Conservation (phyloP, 2,329 filamentous ascomycete species). For the Akanthomyces muscarius region DNA sequence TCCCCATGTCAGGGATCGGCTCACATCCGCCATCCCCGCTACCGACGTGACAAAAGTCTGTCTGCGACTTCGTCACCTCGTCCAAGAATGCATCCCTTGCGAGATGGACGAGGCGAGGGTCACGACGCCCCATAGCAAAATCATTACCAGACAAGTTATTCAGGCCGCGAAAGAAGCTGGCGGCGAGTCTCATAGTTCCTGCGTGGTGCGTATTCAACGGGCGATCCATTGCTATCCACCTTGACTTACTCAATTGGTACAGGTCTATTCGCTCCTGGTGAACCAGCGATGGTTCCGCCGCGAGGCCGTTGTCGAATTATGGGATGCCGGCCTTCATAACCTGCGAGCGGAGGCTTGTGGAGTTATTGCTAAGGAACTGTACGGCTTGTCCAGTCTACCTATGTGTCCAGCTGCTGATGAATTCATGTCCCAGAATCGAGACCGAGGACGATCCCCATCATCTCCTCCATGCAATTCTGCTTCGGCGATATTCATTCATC, state of each 20-base stretch:
- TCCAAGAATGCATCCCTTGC: slow-evolving; percentile 85
- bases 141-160: slow-evolving; percentile 79
- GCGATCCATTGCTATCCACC: too few relatives aligned
- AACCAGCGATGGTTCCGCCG: slow-evolving; percentile 69
- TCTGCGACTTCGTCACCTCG: slow-evolving; percentile 81
- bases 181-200: slow-evolving; percentile 66
- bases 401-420: neutral
- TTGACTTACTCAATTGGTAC: neutral
- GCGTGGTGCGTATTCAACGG: slow-evolving; percentile 52
- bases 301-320: slow-evolving; percentile 77
- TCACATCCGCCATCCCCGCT: slow-evolving; percentile 66
- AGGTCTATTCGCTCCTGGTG: slow-evolving; percentile 73
- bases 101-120: slow-evolving; percentile 76
- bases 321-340: slow-evolving; percentile 83
- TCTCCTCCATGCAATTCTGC: slow-evolving; percentile 73
- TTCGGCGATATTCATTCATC: slow-evolving; percentile 84
- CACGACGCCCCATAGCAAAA: slow-evolving; percentile 73
- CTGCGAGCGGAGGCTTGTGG: slow-evolving; percentile 80
- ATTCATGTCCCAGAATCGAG: slow-evolving; percentile 65
- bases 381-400: slow-evolving; percentile 23
- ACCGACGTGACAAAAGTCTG: slow-evolving; percentile 84
- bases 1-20: slow-evolving; percentile 51
- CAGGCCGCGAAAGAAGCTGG: slow-evolving; percentile 79
- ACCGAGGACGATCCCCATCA: slow-evolving; percentile 73
- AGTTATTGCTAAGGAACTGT: slow-evolving; percentile 79